phyloP scores from a whole-genome alignment of 306 rosid genomes.

The Mimosa bimucronata region DNA sequence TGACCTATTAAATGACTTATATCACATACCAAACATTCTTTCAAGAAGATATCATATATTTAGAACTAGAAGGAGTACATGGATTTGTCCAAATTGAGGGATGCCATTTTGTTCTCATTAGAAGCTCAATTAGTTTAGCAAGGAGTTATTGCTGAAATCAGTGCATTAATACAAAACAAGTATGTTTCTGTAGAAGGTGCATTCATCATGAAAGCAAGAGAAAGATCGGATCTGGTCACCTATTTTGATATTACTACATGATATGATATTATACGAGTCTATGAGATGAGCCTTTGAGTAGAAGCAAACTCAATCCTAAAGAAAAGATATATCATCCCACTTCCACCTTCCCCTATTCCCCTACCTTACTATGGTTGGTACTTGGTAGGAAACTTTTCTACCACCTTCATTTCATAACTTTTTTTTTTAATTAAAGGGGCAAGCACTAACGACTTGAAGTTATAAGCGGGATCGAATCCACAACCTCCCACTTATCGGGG shows the following conservation, averaged over 20 bases:
- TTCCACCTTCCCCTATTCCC: slow-evolving; percentile 23
- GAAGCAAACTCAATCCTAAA: slow-evolving; percentile 44
- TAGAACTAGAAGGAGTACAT: no score
- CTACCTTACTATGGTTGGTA: slow-evolving; percentile 20
- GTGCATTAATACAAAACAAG: neutral
- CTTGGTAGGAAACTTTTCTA: neutral
- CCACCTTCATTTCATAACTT: neutral
- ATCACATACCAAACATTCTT: no score
- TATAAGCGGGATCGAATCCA: no score
- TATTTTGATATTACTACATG: slow-evolving; percentile 7
- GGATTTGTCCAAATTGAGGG: neutral
- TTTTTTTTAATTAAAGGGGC: no score
- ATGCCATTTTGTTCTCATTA: neutral
- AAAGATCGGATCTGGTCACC: slow-evolving; percentile 44
- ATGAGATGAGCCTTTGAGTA: slow-evolving; percentile 41
- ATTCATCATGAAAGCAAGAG: slow-evolving; percentile 36
- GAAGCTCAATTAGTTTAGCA: neutral
- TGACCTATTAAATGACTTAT: no score
- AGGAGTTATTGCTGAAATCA: slow-evolving; percentile 19
- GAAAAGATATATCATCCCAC: slow-evolving; percentile 21
- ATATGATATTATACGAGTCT: slow-evolving; percentile 14
- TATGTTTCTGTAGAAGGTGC: slow-evolving; percentile 19
- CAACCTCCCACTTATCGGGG: no score
- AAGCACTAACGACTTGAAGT: no score
- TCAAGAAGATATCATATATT: no score